Conservation (phyloP, 768 basidiomycete species). For the Calocybe indica region DNA sequence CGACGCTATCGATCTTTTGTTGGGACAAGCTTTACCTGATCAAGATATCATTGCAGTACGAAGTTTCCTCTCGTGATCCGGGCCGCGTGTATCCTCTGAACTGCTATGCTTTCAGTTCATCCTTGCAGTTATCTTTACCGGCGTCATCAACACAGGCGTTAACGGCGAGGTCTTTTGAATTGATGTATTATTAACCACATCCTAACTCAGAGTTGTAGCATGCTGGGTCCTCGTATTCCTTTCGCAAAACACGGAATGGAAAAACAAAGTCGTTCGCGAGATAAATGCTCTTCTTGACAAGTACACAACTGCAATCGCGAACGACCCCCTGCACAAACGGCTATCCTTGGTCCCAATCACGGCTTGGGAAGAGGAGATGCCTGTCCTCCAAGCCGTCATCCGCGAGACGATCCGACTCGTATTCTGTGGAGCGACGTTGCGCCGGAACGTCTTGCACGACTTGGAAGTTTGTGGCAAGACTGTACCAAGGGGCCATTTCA, state of each 20-base stretch:
- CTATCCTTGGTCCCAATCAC: conserved; percentile 25
- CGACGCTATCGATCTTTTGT: conserved; percentile 30
- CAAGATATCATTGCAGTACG: conserved; percentile 19
- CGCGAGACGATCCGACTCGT: conserved; percentile 31
- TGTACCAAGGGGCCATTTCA: conserved; percentile 24
- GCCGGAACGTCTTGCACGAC: conserved; percentile 25
- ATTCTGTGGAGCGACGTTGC: conserved; percentile 19
- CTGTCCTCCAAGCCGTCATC: conserved; percentile 25
- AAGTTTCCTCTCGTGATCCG: not conserved
- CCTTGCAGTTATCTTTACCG: conserved; percentile 30
- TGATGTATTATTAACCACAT: not conserved
- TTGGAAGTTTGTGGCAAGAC: conserved; percentile 16
- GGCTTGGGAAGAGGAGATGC: conserved; percentile 34
- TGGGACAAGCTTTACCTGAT: conserved; percentile 21
- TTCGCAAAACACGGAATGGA: conserved; percentile 25
- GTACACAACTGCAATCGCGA: conserved; percentile 14
- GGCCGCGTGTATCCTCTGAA: not conserved
- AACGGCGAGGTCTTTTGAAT: conserved; percentile 16
- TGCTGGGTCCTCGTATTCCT: conserved; percentile 32
- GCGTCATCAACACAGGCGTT: conserved; percentile 28
- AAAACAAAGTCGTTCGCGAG: conserved; percentile 19
- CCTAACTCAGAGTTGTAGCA: conserved; percentile 13
- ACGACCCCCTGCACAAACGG: conserved; percentile 24
- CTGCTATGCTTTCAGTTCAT: conserved; percentile 16
- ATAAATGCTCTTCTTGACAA: conserved; percentile 18